Evolutionary conservation across 192 early-diverging fungal species (phyloP).

Genomic region (Gaertneriomyces sp.): DNA sequence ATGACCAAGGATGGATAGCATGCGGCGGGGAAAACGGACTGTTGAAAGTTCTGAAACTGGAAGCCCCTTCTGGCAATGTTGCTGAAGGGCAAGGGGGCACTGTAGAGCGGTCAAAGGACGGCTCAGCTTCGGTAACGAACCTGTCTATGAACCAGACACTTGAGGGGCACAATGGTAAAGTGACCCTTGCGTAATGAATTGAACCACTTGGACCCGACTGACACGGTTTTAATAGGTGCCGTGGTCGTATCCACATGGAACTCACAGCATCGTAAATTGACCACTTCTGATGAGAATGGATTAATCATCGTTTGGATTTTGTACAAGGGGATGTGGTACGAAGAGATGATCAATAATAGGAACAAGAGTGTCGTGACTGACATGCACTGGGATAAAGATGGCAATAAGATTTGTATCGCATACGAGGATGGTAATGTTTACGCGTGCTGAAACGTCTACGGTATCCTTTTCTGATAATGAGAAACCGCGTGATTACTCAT

Average conservation of each 20-base stretch:
- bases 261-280: conserved; percentile 51
- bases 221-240: conserved; percentile 26
- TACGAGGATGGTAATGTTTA: conserved; percentile 51
- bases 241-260: conserved; percentile 58
- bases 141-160: conserved; percentile 64
- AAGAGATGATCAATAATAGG: conserved; percentile 68
- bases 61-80: conserved; percentile 25
- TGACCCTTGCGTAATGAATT: no score
- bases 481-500: neutral
- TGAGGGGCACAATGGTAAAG: conserved; percentile 51
- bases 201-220: no score
- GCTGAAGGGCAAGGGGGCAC: conserved; percentile 23
- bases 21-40: conserved; percentile 61
- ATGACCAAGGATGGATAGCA: conserved; percentile 62
- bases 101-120: conserved; percentile 13
- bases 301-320: conserved; percentile 66
- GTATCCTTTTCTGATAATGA: neutral
- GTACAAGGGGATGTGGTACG: conserved; percentile 65
- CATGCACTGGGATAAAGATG: conserved; percentile 59
- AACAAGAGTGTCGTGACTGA: conserved; percentile 59
- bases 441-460: no score
- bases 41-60: conserved; percentile 61
- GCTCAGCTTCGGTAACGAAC: conserved; percentile 35
- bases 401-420: conserved; percentile 55
- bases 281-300: conserved; percentile 57